Conservation (phyloP, 495 filamentous ascomycete species). For the Darksidea phi region DNA sequence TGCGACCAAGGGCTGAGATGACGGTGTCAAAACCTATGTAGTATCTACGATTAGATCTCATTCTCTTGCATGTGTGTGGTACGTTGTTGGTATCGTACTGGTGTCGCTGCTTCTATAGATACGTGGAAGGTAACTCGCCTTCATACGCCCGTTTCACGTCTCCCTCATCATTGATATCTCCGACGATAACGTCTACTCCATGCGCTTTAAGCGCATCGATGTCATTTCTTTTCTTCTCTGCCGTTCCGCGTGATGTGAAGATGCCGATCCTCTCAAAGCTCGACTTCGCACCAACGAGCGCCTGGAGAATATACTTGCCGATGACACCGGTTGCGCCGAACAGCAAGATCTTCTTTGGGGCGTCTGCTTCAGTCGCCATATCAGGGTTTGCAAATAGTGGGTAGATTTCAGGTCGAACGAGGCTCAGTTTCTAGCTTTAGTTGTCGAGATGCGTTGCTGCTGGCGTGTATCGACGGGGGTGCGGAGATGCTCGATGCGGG, state of each 20-base stretch:
- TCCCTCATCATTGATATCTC: slow-evolving; percentile 54
- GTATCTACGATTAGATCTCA: not conserved
- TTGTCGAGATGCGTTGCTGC: not conserved
- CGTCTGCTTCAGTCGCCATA: not conserved
- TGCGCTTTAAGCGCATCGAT: slow-evolving; percentile 49
- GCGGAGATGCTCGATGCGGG: slow-evolving; percentile 4
- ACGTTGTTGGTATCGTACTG: too few relatives aligned
- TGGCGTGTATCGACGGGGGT: not conserved
- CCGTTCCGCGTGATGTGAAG: slow-evolving; percentile 61
- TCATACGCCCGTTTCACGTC: slow-evolving; percentile 56
- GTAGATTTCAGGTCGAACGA: not conserved
- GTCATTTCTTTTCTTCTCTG: slow-evolving; percentile 42
- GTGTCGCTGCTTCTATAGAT: too few relatives aligned
- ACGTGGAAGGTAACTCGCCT: slow-evolving; percentile 37
- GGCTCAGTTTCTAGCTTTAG: not conserved
- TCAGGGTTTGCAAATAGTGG: not conserved
- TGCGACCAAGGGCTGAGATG: slow-evolving; percentile 63
- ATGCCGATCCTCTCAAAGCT: slow-evolving; percentile 58
- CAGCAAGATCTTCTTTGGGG: slow-evolving; percentile 55
- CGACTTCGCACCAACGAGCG: slow-evolving; percentile 55
- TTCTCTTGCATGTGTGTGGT: not conserved
- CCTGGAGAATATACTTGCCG: slow-evolving; percentile 61
- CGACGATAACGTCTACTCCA: slow-evolving; percentile 59
- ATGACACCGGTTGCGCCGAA: slow-evolving; percentile 71
- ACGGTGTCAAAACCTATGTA: slow-evolving; percentile 61